Conservation (phyloP, 2,329 filamentous ascomycete genomes). For the Claviceps africana region DNA sequence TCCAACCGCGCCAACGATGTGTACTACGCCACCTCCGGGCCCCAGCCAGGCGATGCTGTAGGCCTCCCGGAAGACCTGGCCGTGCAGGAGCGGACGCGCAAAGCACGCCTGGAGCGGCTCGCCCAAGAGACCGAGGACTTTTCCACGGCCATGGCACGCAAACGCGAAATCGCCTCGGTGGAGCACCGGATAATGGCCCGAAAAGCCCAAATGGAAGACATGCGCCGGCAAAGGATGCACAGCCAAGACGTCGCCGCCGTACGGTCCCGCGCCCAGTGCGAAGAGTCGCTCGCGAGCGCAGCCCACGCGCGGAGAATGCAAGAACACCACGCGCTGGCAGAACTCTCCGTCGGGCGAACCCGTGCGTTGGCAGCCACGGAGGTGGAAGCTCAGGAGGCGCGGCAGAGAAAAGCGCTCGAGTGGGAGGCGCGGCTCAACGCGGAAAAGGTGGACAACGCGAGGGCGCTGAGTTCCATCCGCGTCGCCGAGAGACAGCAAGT, state of each 20-base stretch:
- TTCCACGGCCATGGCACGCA: constrained; percentile 30
- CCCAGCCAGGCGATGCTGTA: constrained; percentile 38
- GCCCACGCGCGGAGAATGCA: constrained; percentile 22
- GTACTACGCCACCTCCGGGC: constrained; percentile 38
- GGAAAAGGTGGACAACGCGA: constrained; percentile 33
- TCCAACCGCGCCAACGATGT: constrained; percentile 39
- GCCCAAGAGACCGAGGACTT: constrained; percentile 36
- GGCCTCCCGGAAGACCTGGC: constrained; percentile 38
- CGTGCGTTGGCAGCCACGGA: constrained; percentile 33
- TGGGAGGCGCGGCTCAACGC: constrained; percentile 34
- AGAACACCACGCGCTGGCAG: constrained; percentile 34
- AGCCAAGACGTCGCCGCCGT: constrained; percentile 30
- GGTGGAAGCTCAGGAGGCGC: constrained; percentile 28
- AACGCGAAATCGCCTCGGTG: constrained; percentile 35
- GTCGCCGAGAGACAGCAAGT: constrained; percentile 37
- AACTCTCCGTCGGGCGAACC: constrained; percentile 29
- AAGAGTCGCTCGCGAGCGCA: constrained; percentile 25
- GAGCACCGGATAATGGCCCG: constrained; percentile 36
- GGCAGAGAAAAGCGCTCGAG: constrained; percentile 30
- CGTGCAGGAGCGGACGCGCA: constrained; percentile 35
- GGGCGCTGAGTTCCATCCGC: constrained; percentile 33
- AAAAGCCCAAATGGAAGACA: constrained; percentile 37
- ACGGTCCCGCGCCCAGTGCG: constrained; percentile 30
- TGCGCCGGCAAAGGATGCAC: constrained; percentile 31
- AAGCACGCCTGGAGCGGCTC: constrained; percentile 30